Conservation (phyloP, 2,329 filamentous ascomycete species). For the Phaeosphaeriaceae sp. region DNA sequence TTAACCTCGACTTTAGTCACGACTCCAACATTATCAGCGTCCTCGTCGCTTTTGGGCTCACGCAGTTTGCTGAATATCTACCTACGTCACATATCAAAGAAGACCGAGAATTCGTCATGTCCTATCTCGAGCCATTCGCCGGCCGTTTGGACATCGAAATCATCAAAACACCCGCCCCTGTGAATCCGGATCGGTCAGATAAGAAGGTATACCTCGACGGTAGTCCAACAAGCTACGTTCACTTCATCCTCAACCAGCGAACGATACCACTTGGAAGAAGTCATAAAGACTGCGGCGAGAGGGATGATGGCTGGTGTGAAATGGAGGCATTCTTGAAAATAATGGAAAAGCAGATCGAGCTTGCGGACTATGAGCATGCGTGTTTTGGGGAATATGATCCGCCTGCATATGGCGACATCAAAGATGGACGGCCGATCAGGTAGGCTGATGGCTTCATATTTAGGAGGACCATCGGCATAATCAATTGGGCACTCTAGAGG, state of each 20-base stretch:
- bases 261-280: slow-evolving; percentile 72
- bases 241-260: slow-evolving; percentile 76
- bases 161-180: slow-evolving; percentile 69
- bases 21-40: slow-evolving; percentile 76
- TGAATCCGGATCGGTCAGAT: slow-evolving; percentile 45
- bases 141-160: slow-evolving; percentile 76
- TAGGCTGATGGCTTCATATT: background rate
- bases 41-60: slow-evolving; percentile 74
- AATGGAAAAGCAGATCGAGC: slow-evolving; percentile 63
- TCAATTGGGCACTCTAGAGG: background rate
- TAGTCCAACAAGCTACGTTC: slow-evolving; percentile 69
- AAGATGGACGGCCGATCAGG: slow-evolving; percentile 55
- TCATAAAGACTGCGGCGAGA: slow-evolving; percentile 67
- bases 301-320: slow-evolving; percentile 80
- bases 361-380: slow-evolving; percentile 68
- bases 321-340: slow-evolving; percentile 69
- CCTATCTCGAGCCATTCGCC: slow-evolving; percentile 73
- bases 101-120: slow-evolving; percentile 67
- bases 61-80: slow-evolving; percentile 68
- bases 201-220: slow-evolving; percentile 58
- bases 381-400: slow-evolving; percentile 67
- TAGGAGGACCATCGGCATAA: no score
- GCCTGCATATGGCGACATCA: slow-evolving; percentile 57
- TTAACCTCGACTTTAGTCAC: slow-evolving; percentile 81
- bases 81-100: slow-evolving; percentile 61